Percentiles rank a stretch among this genome's conserved stretches.
Evolutionary conservation across 2,329 filamentous ascomycete species (phyloP).

Genomic region (Akanthomyces dipterigenus): DNA sequence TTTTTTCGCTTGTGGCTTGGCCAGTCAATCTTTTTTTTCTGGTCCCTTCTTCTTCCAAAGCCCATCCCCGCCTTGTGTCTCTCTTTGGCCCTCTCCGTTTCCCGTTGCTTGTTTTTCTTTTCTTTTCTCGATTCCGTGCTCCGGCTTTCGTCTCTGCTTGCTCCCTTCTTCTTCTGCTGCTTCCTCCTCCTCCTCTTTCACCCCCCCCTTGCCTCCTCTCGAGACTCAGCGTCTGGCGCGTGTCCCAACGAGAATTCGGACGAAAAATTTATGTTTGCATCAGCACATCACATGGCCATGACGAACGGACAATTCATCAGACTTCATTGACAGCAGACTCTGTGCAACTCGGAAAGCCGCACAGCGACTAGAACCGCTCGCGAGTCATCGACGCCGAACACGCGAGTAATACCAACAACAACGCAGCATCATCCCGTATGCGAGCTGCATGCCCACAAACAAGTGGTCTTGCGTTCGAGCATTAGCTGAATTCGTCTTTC

Average conservation of each 20-base stretch:
- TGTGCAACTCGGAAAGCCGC: not conserved
- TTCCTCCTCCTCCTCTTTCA: too few species aligned
- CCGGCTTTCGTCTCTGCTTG: not conserved
- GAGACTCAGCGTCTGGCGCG: not conserved
- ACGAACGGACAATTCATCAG: not conserved
- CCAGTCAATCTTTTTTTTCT: not conserved
- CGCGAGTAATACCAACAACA: not conserved
- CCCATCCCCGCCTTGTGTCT: slow-evolving; percentile 6
- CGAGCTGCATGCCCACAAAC: not conserved
- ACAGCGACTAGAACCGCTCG: not conserved
- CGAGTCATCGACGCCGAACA: not conserved
- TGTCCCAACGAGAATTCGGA: not conserved
- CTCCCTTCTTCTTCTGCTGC: too few species aligned
- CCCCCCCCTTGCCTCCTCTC: not conserved
- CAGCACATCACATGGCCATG: not conserved
- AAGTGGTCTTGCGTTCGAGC: too few species aligned
- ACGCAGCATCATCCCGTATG: not conserved
- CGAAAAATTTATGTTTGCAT: not conserved
- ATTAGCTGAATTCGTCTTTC: not conserved
- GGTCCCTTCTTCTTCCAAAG: not conserved
- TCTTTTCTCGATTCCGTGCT: not conserved
- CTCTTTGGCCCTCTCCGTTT: slow-evolving; percentile 1
- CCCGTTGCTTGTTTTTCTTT: not conserved
- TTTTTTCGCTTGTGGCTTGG: slow-evolving; percentile 4
- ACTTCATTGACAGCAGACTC: not conserved